These are phyloP conservation scores for Leccinum ochraceum DNA, from an alignment of 768 basidiomycete species.

Conservation along the genomic window DNA sequence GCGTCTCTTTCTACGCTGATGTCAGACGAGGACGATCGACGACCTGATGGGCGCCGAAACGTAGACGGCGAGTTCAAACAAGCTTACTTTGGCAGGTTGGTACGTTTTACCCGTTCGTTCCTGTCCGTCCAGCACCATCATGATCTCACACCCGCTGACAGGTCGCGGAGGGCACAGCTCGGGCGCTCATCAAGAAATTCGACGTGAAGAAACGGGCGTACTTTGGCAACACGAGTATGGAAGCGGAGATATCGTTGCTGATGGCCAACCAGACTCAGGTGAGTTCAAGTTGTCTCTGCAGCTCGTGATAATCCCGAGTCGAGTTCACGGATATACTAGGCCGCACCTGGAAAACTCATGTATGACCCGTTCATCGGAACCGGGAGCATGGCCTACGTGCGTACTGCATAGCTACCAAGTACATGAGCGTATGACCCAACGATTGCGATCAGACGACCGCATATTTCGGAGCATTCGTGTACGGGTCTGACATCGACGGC, in stretches of 20 bases:
- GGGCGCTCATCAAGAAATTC: slow-evolving; percentile 66
- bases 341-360: slow-evolving; percentile 83
- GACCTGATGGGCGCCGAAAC: slow-evolving; percentile 50
- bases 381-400: slow-evolving; percentile 86
- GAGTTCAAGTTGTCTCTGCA: slow-evolving; percentile 14
- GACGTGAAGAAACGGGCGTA: slow-evolving; percentile 89
- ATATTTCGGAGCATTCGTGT: slow-evolving; percentile 82
- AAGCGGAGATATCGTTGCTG: slow-evolving; percentile 89
- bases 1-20: neutral
- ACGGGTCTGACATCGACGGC: slow-evolving; percentile 96
- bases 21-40: slow-evolving; percentile 52
- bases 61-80: slow-evolving; percentile 68
- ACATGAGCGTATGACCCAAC: slow-evolving; percentile 4
- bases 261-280: slow-evolving; percentile 97
- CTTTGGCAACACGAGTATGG: slow-evolving; percentile 98
- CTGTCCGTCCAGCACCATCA: neutral
- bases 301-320: neutral
- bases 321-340: slow-evolving; percentile 42
- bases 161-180: slow-evolving; percentile 66
- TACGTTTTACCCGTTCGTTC: slow-evolving; percentile 40
- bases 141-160: slow-evolving; percentile 18
- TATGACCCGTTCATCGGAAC: slow-evolving; percentile 98
- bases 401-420: neutral
- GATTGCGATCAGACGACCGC: slow-evolving; percentile 63
- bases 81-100: slow-evolving; percentile 86